Evolutionary conservation across 257 asterid species (phyloP).

Genomic region (Lycium ferocissimum): DNA sequence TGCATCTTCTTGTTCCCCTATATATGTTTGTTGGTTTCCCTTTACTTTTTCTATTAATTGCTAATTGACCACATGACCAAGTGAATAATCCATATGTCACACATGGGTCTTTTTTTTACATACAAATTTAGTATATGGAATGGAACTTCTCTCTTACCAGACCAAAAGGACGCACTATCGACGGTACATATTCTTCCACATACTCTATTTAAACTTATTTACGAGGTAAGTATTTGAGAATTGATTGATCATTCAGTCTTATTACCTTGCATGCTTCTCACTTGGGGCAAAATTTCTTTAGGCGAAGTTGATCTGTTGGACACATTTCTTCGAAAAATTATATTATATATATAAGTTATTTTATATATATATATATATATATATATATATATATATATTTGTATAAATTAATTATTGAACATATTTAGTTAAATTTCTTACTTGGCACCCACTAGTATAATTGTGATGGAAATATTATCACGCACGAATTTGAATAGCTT

Average conservation of each 20-base stretch:
- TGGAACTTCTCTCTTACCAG: background rate
- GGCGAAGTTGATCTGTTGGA: background rate
- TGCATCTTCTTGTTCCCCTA: constrained; percentile 6
- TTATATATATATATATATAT: too few relatives aligned
- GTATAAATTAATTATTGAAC: too few relatives aligned
- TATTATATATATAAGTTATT: background rate
- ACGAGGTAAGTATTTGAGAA: too few relatives aligned
- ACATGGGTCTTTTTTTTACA: background rate
- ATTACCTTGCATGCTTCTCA: background rate
- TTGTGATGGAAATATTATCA: background rate
- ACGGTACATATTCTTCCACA: constrained; percentile 6
- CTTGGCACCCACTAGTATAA: background rate
- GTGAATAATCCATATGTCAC: background rate
- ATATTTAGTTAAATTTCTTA: too few relatives aligned
- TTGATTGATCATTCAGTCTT: too few relatives aligned
- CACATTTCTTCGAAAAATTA: background rate
- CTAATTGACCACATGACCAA: constrained; percentile 23
- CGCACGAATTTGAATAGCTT: background rate
- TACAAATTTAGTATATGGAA: background rate
- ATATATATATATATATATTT: too few relatives aligned
- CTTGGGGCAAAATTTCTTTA: background rate
- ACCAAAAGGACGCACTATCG: constrained; percentile 29
- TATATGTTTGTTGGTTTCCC: constrained; percentile 22
- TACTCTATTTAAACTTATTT: too few relatives aligned
- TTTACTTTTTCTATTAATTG: background rate